These are phyloP conservation scores for Psidium guajava DNA, from an alignment of 345 rosid species.

Conservation along the genomic window DNA sequence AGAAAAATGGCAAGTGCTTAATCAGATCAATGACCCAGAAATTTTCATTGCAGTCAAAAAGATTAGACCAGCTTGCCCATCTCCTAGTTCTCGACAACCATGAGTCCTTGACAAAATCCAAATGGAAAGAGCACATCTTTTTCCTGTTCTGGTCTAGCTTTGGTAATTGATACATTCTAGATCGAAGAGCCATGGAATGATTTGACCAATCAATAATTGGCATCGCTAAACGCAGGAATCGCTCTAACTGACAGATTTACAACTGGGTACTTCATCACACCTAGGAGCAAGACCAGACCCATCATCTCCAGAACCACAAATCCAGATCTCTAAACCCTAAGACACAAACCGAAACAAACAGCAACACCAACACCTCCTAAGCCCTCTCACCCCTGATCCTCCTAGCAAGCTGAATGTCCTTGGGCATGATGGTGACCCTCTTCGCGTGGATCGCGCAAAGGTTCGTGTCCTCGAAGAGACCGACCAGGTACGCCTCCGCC, in stretches of 20 bases:
- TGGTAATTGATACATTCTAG: background rate
- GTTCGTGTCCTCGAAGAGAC: slow-evolving; percentile 16
- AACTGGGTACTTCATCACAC: background rate
- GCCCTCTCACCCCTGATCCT: slow-evolving; percentile 18
- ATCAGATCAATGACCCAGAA: background rate
- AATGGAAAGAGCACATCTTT: background rate
- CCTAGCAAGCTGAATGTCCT: slow-evolving; percentile 16
- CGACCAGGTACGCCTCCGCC: slow-evolving; percentile 16
- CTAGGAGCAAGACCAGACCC: background rate
- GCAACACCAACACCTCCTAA: background rate
- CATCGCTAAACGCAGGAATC: background rate
- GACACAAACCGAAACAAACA: background rate
- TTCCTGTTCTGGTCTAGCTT: background rate
- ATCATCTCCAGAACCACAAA: background rate
- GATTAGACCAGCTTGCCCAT: background rate
- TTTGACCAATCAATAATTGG: background rate
- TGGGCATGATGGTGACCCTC: slow-evolving; percentile 20
- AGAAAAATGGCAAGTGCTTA: background rate
- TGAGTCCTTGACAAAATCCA: background rate
- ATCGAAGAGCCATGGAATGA: background rate
- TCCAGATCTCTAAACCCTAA: background rate
- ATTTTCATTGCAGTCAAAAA: background rate
- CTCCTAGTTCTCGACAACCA: background rate
- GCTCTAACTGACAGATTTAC: background rate
- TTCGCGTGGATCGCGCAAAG: slow-evolving; percentile 17